phyloP scores from a whole-genome alignment of 106 monocot species.

The Dendrobium chrysotoxum region DNA sequence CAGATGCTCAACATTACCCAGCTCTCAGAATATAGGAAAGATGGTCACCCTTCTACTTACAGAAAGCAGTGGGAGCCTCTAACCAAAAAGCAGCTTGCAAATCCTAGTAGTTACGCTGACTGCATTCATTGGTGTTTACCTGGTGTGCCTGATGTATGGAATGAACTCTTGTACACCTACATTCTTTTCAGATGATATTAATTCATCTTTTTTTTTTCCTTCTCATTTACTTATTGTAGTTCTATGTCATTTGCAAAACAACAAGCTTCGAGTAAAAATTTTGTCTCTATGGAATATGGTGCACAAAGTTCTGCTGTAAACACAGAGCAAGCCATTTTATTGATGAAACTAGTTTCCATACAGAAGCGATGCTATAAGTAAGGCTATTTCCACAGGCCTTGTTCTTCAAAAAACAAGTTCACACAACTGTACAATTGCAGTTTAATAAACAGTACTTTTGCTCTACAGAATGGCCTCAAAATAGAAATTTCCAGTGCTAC shows the following conservation, averaged over 20 bases:
- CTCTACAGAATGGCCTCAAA: background rate
- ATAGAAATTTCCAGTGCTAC: background rate
- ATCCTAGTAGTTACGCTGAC: constrained; percentile 66
- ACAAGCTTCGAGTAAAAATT: background rate
- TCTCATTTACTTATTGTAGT: background rate
- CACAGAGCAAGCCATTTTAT: background rate
- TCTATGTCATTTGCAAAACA: background rate
- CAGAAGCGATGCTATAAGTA: too few relatives aligned
- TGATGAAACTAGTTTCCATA: too few relatives aligned
- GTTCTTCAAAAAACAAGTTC: too few relatives aligned
- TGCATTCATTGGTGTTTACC: constrained; percentile 94
- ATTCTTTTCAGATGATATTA: constrained; percentile 24
- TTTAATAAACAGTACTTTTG: background rate
- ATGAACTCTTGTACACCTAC: constrained; percentile 60
- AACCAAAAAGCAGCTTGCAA: constrained; percentile 38
- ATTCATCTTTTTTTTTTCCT: background rate
- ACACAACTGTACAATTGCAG: too few relatives aligned
- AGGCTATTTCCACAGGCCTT: too few relatives aligned
- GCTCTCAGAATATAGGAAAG: constrained; percentile 77
- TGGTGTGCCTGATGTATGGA: constrained; percentile 87
- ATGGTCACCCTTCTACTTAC: constrained; percentile 71
- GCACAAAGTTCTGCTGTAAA: background rate
- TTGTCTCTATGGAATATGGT: background rate
- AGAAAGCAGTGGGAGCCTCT: constrained; percentile 60
- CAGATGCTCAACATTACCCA: constrained; percentile 64